phyloP scores from a whole-genome alignment of 2,329 filamentous ascomycete genomes.

The Fusarium tupiense region DNA sequence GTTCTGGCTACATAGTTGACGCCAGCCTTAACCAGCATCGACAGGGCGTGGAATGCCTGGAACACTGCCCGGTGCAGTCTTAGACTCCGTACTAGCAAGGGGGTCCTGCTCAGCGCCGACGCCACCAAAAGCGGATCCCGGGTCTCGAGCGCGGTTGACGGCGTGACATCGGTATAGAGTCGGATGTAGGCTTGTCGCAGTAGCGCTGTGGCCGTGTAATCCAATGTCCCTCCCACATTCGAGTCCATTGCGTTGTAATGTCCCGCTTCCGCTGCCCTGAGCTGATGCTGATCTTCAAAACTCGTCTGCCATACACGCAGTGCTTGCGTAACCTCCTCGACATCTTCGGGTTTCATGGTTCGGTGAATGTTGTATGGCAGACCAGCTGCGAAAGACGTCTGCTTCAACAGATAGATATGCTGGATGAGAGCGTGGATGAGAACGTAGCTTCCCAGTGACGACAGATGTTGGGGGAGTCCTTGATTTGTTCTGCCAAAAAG shows the following conservation, averaged over 20 bases:
- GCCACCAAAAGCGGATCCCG: slow-evolving; percentile 71
- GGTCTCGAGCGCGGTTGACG: slow-evolving; percentile 71
- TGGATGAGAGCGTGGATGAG: slow-evolving; percentile 78
- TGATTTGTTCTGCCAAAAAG: slow-evolving; percentile 63
- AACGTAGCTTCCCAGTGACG: slow-evolving; percentile 74
- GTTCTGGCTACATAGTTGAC: slow-evolving; percentile 71
- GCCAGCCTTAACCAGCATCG: slow-evolving; percentile 71
- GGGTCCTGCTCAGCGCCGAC: slow-evolving; percentile 66
- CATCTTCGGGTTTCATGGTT: slow-evolving; percentile 63
- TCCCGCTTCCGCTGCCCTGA: slow-evolving; percentile 59
- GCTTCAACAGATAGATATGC: slow-evolving; percentile 75
- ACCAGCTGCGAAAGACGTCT: slow-evolving; percentile 63
- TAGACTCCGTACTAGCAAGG: slow-evolving; percentile 66
- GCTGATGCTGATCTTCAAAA: slow-evolving; percentile 65
- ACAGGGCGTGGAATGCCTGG: slow-evolving; percentile 74
- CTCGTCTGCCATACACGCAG: slow-evolving; percentile 67
- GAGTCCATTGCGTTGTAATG: slow-evolving; percentile 60
- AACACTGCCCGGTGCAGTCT: slow-evolving; percentile 71
- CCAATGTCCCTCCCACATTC: slow-evolving; percentile 67
- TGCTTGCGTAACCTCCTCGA: slow-evolving; percentile 65
- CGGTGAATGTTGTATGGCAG: slow-evolving; percentile 61
- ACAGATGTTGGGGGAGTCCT: slow-evolving; percentile 60
- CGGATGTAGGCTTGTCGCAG: slow-evolving; percentile 71
- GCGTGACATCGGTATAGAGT: slow-evolving; percentile 71
- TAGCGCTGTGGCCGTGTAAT: slow-evolving; percentile 72